A percentile compares a stretch with the other conserved stretches of the same genome.
Evolutionary conservation across 768 basidiomycete genomes (phyloP).

Genomic region (Russula olivacea): DNA sequence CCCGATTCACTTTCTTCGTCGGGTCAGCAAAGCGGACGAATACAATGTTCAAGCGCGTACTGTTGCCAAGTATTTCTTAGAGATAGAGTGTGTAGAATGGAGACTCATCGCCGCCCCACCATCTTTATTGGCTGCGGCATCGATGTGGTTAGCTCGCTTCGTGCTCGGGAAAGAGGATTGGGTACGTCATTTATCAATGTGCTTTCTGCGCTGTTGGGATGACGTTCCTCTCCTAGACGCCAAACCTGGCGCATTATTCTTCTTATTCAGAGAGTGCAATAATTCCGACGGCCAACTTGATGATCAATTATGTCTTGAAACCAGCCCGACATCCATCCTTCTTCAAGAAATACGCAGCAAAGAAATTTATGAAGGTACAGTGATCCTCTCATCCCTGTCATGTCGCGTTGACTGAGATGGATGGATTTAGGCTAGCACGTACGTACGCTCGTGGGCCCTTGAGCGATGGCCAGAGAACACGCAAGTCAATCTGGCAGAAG

Average conservation of each 20-base stretch:
- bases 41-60: constrained; percentile 84
- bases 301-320: constrained; percentile 82
- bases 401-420: not conserved
- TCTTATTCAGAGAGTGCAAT: constrained; percentile 77
- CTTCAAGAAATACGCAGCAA: constrained; percentile 83
- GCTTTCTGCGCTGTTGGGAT: constrained; percentile 2
- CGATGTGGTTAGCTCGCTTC: constrained; percentile 80
- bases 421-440: constrained; percentile 61
- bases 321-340: constrained; percentile 69
- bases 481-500: constrained; percentile 51
- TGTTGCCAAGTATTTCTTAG: constrained; percentile 85
- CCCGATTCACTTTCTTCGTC: constrained; percentile 81
- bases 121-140: constrained; percentile 74
- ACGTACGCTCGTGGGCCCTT: constrained; percentile 80
- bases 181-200: constrained; percentile 47
- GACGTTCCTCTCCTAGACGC: constrained; percentile 44
- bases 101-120: constrained; percentile 69
- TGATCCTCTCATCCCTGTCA: constrained; percentile 1
- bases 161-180: constrained; percentile 77
- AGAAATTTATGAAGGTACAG: constrained; percentile 75
- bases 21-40: constrained; percentile 89
- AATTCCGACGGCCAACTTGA: constrained; percentile 73
- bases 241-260: constrained; percentile 84
- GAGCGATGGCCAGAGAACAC: constrained; percentile 62
- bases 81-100: constrained; percentile 79